Evolutionary conservation across 2,329 filamentous ascomycete species (phyloP).

Genomic region (Didymella lethalis): DNA sequence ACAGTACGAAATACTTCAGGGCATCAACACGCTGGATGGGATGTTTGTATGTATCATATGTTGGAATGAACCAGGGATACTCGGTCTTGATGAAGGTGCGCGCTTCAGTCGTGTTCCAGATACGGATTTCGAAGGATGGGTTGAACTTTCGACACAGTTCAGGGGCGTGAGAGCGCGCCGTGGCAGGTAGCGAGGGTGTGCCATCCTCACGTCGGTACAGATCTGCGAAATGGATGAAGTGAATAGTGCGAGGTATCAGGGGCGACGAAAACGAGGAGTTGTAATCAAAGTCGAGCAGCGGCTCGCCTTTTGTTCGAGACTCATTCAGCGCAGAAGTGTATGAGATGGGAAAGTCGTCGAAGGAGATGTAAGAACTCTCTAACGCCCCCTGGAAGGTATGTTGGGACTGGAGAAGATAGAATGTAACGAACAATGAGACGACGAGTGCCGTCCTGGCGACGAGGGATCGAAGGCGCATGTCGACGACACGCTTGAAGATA

Average conservation of each 20-base stretch:
- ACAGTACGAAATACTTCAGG: conserved; percentile 37
- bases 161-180: conserved; percentile 25
- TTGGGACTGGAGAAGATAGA: conserved; percentile 15
- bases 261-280: conserved; percentile 9
- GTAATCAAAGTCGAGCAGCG: conserved; percentile 24
- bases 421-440: neutral
- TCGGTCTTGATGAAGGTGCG: conserved; percentile 26
- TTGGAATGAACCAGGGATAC: conserved; percentile 32
- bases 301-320: conserved; percentile 11
- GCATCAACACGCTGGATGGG: conserved; percentile 39
- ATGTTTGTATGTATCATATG: conserved; percentile 35
- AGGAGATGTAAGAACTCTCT: conserved; percentile 12
- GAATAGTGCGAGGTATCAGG: conserved; percentile 24
- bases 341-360: conserved; percentile 20
- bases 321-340: conserved; percentile 24
- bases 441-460: neutral
- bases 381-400: conserved; percentile 22
- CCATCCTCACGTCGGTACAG: conserved; percentile 24
- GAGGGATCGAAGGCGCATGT: conserved; percentile 5
- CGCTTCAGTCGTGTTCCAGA: conserved; percentile 31
- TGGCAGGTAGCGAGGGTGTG: conserved; percentile 5
- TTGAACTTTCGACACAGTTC: conserved; percentile 30
- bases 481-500: neutral
- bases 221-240: conserved; percentile 30
- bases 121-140: conserved; percentile 27